phyloP scores from a whole-genome alignment of 345 rosid genomes.

The Psidium guajava region DNA sequence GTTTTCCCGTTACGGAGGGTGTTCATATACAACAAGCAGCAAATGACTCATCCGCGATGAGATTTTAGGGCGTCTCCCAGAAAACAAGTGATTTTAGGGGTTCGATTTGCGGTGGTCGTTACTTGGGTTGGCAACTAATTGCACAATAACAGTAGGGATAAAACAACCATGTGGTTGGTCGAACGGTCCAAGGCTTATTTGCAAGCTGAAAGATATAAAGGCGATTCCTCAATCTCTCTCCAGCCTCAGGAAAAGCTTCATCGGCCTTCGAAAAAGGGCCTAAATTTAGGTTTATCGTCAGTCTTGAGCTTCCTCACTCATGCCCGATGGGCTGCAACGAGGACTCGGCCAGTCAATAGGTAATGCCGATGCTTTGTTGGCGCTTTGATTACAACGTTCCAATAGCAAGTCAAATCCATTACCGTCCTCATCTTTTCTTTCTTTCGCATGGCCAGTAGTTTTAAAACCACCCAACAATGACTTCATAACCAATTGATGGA shows the following conservation, averaged over 20 bases:
- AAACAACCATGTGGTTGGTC: background rate
- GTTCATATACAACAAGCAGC: background rate
- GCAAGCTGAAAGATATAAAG: too few species aligned
- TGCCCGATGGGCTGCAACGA: too few species aligned
- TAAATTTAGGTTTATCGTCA: background rate
- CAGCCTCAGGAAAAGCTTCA: background rate
- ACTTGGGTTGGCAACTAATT: background rate
- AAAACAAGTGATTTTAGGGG: background rate
- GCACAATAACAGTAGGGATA: background rate
- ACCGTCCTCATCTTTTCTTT: too few species aligned
- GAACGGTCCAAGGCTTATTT: background rate
- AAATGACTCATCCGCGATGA: background rate
- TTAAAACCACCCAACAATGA: too few species aligned
- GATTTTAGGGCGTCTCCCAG: background rate
- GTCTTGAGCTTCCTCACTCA: too few species aligned
- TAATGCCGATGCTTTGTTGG: too few species aligned
- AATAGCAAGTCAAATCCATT: too few species aligned
- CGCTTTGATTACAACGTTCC: too few species aligned
- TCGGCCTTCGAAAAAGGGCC: background rate
- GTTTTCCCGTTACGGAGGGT: background rate
- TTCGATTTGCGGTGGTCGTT: background rate
- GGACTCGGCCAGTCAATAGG: too few species aligned
- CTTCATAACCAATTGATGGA: too few species aligned
- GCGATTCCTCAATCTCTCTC: background rate
- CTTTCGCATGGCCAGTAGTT: too few species aligned